Base-by-base conservation (phyloP, 371 early-diverging fungal genomes). In the Mucor ambiguus region DNA sequence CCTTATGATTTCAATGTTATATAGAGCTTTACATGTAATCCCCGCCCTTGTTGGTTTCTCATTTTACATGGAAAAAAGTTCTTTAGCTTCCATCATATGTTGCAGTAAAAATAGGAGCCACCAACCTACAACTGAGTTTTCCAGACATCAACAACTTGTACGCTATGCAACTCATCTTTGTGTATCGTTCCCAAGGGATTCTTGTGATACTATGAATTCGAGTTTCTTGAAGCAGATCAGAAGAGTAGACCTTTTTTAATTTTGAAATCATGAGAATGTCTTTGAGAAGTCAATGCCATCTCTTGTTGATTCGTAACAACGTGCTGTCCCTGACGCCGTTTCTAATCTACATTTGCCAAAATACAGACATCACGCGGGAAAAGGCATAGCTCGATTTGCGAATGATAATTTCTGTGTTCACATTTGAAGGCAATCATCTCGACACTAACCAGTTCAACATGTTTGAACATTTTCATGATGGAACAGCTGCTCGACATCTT, bases 241-340 rank as follows among this genome's bases (percentile, higher is more conserved):
- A 46, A 46, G 22, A 46, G 22, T 41, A 18, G 4, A 16, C 2
- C 4, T 18, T 18, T 18, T 0, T 5, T 18, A 3, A 18, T 5
- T 18, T 5, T 41, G 14, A 5, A 41, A 41, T 41, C 46, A 46
- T 6, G 9, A 46, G 22, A 20, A 2, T 10, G 18, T 46, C 20
- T 46, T 3, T 11, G 2, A 46, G 7, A 22, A 24, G 11, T 46
- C 10, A 46, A 9, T 22, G 10, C 3, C 4, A 5, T 46, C 3
- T 20, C 22, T 41, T 41, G n/a, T 41, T 41, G 16, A 41, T 41
- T 41, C 5, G 18, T 18, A 16, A 41, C 41, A 1, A 41, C 41
- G 2, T 46, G 52, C 52, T 52, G 52, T 52, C 52, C 52, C 52
- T 52, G 28, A 28, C 28, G 52, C 52, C 52, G 52, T 52, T 52